Conservation (phyloP, 352 stramenopile species). For the Phytophthora podocarpi region DNA sequence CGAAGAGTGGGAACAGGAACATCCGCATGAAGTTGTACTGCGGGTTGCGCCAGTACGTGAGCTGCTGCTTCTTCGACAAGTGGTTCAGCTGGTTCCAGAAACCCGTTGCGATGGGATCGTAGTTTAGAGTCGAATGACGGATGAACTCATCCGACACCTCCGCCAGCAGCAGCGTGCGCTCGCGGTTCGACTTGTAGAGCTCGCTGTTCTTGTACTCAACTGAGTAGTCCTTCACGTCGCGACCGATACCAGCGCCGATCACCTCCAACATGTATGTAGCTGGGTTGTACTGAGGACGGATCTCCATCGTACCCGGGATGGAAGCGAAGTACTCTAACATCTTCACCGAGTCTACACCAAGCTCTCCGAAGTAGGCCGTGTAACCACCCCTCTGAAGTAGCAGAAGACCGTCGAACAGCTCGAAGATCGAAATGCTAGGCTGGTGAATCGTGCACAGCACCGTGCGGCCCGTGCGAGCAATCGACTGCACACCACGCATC, state of each 20-base stretch:
- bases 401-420: conserved; percentile 90
- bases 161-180: conserved; percentile 37
- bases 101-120: conserved; percentile 44
- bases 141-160: conserved; percentile 48
- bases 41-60: conserved; percentile 61
- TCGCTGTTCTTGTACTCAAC: conserved; percentile 23
- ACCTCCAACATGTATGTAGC: conserved; percentile 24
- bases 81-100: conserved; percentile 47
- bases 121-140: conserved; percentile 52
- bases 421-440: conserved; percentile 89
- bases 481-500: conserved; percentile 83
- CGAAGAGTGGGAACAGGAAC: conserved; percentile 56
- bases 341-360: conserved; percentile 76
- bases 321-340: conserved; percentile 90
- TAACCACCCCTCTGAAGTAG: conserved; percentile 74
- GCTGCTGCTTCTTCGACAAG: conserved; percentile 41
- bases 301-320: conserved; percentile 64
- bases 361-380: conserved; percentile 86
- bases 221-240: conserved; percentile 21
- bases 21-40: conserved; percentile 62
- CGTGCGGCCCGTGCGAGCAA: conserved; percentile 86
- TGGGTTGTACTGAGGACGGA: conserved; percentile 23
- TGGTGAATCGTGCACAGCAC: conserved; percentile 78
- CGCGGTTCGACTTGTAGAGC: conserved; percentile 14
- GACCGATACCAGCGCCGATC: conserved; percentile 20